phyloP scores from a whole-genome alignment of 2,329 filamentous ascomycete genomes.

The Phoma sp. region DNA sequence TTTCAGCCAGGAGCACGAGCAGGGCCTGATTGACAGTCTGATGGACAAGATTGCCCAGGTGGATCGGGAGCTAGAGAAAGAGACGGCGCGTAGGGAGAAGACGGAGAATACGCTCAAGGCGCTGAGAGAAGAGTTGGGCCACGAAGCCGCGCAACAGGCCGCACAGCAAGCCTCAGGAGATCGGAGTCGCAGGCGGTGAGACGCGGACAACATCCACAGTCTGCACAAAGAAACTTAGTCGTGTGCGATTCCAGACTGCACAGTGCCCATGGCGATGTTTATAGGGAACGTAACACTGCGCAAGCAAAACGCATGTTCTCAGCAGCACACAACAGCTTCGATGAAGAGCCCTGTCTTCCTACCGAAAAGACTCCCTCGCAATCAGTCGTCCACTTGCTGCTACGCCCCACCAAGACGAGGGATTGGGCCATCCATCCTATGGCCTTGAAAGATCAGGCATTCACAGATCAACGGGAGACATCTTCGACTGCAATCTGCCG shows the following conservation, averaged over 20 bases:
- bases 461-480: too few species aligned
- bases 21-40: slow-evolving; percentile 38
- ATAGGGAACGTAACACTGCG: too few species aligned
- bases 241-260: not conserved
- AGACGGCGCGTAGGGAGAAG: slow-evolving; percentile 39
- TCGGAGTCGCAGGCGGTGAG: slow-evolving; percentile 44
- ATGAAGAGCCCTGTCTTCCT: too few species aligned
- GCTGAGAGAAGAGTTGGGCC: slow-evolving; percentile 41
- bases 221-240: not conserved
- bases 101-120: slow-evolving; percentile 40
- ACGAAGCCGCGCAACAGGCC: slow-evolving; percentile 46
- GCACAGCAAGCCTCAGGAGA: slow-evolving; percentile 48
- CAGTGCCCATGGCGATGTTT: too few species aligned
- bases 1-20: slow-evolving; percentile 47
- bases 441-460: too few species aligned
- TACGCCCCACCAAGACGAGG: too few species aligned
- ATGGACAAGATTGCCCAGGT: slow-evolving; percentile 42
- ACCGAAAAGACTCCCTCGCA: too few species aligned
- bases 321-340: too few species aligned
- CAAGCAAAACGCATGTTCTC: too few species aligned
- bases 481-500: too few species aligned
- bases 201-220: not conserved
- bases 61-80: slow-evolving; percentile 42
- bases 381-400: too few species aligned
- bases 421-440: too few species aligned